Conservation (phyloP, 139 green algal species). For the Chlamydomonas incerta region DNA sequence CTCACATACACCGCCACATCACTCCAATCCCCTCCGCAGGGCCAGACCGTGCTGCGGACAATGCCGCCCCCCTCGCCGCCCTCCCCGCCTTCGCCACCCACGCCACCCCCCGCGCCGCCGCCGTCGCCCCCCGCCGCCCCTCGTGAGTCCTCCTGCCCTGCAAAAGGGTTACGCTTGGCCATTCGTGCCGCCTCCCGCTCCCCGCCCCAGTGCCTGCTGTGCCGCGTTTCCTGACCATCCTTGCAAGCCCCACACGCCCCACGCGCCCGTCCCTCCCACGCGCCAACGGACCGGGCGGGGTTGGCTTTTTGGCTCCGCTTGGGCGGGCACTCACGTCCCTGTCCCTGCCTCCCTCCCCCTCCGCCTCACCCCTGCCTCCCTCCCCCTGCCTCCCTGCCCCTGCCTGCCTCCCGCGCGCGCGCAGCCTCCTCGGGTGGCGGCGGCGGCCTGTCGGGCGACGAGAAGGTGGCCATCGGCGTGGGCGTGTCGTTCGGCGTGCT, state of each 20-base stretch:
- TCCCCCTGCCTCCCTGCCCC: not conserved
- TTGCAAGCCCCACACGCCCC: no score
- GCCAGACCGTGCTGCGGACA: not conserved
- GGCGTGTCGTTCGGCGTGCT: slow-evolving; percentile 16
- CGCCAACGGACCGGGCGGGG: no score
- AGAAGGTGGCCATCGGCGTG: slow-evolving; percentile 27
- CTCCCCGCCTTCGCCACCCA: not conserved
- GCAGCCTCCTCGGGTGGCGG: not conserved
- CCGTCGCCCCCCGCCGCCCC: not conserved
- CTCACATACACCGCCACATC: no score
- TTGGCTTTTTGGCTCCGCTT: no score
- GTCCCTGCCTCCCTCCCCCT: no score
- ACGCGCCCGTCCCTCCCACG: no score
- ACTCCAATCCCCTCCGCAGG: not conserved
- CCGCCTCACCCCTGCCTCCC: not conserved
- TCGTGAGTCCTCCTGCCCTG: no score
- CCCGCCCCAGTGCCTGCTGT: no score
- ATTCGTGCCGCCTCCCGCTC: no score
- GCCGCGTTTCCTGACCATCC: no score
- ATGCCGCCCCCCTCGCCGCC: not conserved
- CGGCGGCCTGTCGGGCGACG: not conserved
- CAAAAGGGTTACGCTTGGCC: no score
- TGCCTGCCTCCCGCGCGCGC: not conserved
- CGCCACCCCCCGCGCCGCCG: not conserved
- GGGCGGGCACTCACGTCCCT: no score